Conservation (phyloP, 139 green algal species). For the Chlamydomonas sp. region DNA sequence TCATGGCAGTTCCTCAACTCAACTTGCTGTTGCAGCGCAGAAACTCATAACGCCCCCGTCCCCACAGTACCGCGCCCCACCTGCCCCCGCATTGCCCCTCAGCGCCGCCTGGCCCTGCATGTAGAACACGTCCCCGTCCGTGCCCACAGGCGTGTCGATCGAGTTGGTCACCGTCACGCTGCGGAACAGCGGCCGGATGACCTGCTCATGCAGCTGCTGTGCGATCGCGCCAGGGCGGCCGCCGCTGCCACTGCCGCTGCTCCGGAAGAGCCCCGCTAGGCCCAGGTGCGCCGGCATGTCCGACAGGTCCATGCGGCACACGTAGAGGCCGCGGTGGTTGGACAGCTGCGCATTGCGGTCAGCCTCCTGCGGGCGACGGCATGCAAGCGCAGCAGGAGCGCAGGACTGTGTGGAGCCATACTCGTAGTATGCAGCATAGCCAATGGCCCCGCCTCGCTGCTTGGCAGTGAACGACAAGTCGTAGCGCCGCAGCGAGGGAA, state of each 20-base stretch:
- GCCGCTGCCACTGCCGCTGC: no score
- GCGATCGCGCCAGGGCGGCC: no score
- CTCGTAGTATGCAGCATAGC: no score
- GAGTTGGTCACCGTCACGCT: slow-evolving; percentile 26
- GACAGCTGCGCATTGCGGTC: slow-evolving; percentile 3
- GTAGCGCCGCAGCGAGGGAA: not conserved
- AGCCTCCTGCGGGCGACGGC: not conserved
- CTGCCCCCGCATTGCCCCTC: slow-evolving; percentile 9
- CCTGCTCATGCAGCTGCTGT: no score
- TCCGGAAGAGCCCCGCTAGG: not conserved
- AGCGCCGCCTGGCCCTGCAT: slow-evolving; percentile 37
- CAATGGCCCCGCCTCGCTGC: no score
- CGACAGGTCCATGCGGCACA: slow-evolving; percentile 7
- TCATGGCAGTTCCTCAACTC: not conserved
- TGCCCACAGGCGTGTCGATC: not conserved
- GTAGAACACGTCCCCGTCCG: not conserved
- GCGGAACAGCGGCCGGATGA: slow-evolving; percentile 21
- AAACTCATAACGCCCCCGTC: not conserved
- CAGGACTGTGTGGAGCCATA: not conserved
- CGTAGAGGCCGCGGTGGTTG: slow-evolving; percentile 27
- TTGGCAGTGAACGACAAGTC: no score
- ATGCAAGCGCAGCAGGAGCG: not conserved
- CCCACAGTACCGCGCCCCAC: not conserved
- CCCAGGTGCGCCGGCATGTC: not conserved
- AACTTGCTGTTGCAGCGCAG: not conserved